These are phyloP conservation scores for Neurospora pannonica DNA, from an alignment of 495 filamentous ascomycete genomes.

Conservation along the genomic window DNA sequence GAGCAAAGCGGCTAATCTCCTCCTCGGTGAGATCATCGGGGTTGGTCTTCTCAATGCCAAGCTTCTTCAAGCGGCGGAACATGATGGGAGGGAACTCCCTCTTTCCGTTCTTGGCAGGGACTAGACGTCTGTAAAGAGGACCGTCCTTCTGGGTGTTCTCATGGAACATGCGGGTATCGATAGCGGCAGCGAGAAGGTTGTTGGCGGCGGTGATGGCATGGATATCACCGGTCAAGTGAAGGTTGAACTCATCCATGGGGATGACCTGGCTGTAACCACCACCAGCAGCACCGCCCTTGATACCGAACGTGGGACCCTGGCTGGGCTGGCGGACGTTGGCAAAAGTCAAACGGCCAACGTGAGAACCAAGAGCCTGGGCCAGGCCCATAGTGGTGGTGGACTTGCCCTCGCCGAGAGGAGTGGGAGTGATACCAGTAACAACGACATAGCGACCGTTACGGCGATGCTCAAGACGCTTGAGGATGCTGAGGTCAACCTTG, in stretches of 20 bases:
- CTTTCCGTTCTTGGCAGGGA: slow-evolving; percentile 84
- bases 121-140: slow-evolving; percentile 77
- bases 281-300: slow-evolving; percentile 95
- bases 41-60: slow-evolving; percentile 91
- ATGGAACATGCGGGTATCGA: slow-evolving; percentile 97
- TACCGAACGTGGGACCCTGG: slow-evolving; percentile 95
- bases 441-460: slow-evolving; percentile 84
- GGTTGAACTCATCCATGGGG: slow-evolving; percentile 98
- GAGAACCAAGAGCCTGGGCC: slow-evolving; percentile 85
- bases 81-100: slow-evolving; percentile 79
- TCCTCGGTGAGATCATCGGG: slow-evolving; percentile 84
- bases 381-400: slow-evolving; percentile 97
- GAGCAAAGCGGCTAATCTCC: slow-evolving; percentile 77
- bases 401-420: slow-evolving; percentile 95
- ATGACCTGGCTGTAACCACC: slow-evolving; percentile 98
- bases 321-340: slow-evolving; percentile 96
- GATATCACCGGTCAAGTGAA: slow-evolving; percentile 95
- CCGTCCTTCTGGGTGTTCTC: slow-evolving; percentile 90
- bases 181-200: slow-evolving; percentile 95
- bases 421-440: slow-evolving; percentile 92
- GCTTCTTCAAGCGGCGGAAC: slow-evolving; percentile 84
- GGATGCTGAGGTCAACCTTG: slow-evolving; percentile 74
- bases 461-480: slow-evolving; percentile 78
- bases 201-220: slow-evolving; percentile 96
- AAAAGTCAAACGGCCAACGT: slow-evolving; percentile 78